Conservation (phyloP, 202 grass and related monocot genomes). For the Setaria viridis region DNA sequence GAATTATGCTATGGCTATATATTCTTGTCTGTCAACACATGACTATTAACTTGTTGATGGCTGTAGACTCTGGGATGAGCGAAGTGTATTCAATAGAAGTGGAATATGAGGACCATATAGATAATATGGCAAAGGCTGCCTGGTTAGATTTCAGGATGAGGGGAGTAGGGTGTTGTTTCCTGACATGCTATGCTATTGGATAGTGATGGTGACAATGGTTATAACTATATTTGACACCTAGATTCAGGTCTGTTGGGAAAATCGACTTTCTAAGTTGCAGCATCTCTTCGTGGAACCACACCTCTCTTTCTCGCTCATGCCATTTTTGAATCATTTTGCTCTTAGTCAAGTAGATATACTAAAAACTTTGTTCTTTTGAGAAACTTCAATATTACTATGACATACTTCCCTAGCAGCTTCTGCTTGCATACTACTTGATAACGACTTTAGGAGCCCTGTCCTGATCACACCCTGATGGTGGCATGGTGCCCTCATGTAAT, state of each 20-base stretch:
- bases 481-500: neutral
- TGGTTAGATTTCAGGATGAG: constrained; percentile 4
- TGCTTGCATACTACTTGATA: neutral
- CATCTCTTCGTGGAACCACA: constrained; percentile 7
- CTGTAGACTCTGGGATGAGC: no score
- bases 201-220: neutral
- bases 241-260: constrained; percentile 24
- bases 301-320: neutral
- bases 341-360: neutral
- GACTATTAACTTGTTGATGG: neutral
- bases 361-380: neutral
- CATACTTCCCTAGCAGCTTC: neutral
- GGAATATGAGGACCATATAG: no score
- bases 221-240: constrained; percentile 10
- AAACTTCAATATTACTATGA: neutral
- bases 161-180: constrained; percentile 1
- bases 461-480: neutral
- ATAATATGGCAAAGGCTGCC: neutral
- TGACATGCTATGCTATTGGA: neutral
- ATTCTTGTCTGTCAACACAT: constrained; percentile 2
- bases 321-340: neutral
- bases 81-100: no score
- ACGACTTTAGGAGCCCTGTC: neutral
- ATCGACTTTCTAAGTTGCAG: constrained; percentile 1
- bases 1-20: neutral